phyloP scores from a whole-genome alignment of 2,329 filamentous ascomycete genomes.

The Meredithiella fracta region DNA sequence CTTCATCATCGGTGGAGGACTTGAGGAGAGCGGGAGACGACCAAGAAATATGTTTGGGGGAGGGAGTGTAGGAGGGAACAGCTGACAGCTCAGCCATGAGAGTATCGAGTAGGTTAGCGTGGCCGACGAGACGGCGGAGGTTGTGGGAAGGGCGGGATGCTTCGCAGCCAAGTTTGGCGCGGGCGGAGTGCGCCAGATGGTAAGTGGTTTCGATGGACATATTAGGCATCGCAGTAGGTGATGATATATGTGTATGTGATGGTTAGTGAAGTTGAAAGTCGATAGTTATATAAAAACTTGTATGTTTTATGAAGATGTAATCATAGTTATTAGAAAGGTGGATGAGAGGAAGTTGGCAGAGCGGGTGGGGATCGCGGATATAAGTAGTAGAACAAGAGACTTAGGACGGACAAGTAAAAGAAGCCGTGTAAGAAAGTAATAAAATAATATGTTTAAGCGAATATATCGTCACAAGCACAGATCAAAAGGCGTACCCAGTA shows the following conservation, averaged over 20 bases:
- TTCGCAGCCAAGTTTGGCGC: slow-evolving; percentile 87
- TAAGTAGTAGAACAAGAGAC: background rate
- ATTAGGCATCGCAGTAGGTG: slow-evolving; percentile 16
- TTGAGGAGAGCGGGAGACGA: background rate
- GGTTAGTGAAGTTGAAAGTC: slow-evolving; percentile 9
- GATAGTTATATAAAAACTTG: background rate
- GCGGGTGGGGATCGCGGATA: background rate
- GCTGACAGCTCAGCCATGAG: slow-evolving; percentile 86
- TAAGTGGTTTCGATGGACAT: slow-evolving; percentile 99
- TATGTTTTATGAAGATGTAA: background rate
- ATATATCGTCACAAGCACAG: background rate
- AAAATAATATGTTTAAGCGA: background rate
- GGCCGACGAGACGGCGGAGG: slow-evolving; percentile 85
- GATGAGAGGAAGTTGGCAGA: background rate
- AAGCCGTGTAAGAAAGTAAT: background rate
- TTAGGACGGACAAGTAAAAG: background rate
- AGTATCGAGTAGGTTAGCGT: slow-evolving; percentile 93
- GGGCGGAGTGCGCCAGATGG: slow-evolving; percentile 92
- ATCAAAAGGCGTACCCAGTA: too few species aligned
- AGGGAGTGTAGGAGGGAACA: slow-evolving; percentile 66
- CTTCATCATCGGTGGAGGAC: background rate
- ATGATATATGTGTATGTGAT: slow-evolving; percentile 21
- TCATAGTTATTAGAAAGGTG: slow-evolving; percentile 4
- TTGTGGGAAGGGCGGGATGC: slow-evolving; percentile 84
- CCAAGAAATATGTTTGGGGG: slow-evolving; percentile 29